Base-by-base conservation (phyloP, 148 eudicot genomes). In the Camellia sinensis region DNA sequence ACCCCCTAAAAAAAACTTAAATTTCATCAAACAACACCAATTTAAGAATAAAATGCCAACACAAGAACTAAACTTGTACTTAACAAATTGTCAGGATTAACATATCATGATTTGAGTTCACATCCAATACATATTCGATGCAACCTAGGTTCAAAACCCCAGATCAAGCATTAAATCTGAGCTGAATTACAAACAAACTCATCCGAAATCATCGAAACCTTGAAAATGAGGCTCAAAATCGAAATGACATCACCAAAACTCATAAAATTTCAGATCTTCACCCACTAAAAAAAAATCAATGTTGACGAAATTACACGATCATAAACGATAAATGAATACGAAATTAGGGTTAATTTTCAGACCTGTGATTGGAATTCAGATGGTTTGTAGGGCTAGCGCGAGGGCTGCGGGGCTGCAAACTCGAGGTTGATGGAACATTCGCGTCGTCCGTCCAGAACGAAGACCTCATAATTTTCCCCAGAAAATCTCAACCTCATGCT, bases 371-470 rank as follows among this genome's bases (percentile, higher is more conserved):
- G 43, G 75, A 75, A 78, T 76, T 50, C n/a, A 77, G 61, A 77
- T 43, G 62, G 45, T 17, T 64, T 6, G 37, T 29, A 29, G 83
- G 77, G 79, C 29, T 46, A 63, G 67, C 37, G 56, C 37, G 80
- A 29, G 80, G 83, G 59, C 74, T 53, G 46, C 82, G 88, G n/a
- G 81, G 77, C 60, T 54, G 79, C 7, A 85, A 82, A 62, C 70
- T 88, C 2, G 91, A 87, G 44, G 89, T 83, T 37, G 89, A 87
- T n/a, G 87, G 88, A 43, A 82, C 66, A 65, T 64, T 86, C 11
- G 89, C 83, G 67, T 87, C 89, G 69, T 87, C 90, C 73, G 84
- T 76, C 87, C 87, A 83, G 89, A 87, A 85, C 75, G 89, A 84
- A 85, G 85, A 86, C 86, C 85, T 87, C 90, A 90, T 88, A 10